Base-by-base conservation (phyloP, 305 asterid genomes). In the Fraxinus greggii region DNA sequence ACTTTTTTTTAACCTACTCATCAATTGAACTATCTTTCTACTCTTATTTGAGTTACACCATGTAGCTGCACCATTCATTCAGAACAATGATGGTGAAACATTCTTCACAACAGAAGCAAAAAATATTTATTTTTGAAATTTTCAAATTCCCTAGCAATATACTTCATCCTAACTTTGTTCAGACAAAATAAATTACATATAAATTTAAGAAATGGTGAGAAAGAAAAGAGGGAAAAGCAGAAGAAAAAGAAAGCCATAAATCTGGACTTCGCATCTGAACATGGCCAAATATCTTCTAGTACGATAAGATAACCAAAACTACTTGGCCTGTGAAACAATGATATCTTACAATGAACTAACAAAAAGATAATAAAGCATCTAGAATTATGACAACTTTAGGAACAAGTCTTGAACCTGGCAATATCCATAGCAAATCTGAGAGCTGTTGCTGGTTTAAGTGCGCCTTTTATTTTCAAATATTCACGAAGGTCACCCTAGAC, bases 381-480 rank as follows among this genome's bases (percentile, higher is more conserved):
- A 69, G 38, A 69, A 29, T 29, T 29, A 5, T 69, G 33, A 69
- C 40, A 29, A 69, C 24, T 69, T 13, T 1, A 69, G 42, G 75
- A 82, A 76, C 40, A 81, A 38, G 73, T 35, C 74, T 65, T 12
- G 75, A 81, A 95, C 99, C 99, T 95, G 73, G 99, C 99, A 78
- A 94, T 92, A 84, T 95, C 99, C 97, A 95, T 84, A 19, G 99
- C 99, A 85, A 93, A 89, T 92, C 91, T 90, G 87, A 95, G 91
- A 82, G 98, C 98, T 59, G 88, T 88, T 65, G 90, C 90, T 35
- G 98, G 98, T 85, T 89, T 94, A 76, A 95, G 96, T 3, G 94
- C 89, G 42, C 95, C 94, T 83, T 88, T 92, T 80, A 36, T 87
- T 83, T 90, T 91, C 93, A 95, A 86, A 85, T 84, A 93, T 78